Base-by-base conservation (phyloP, 2,329 filamentous ascomycete genomes). In the Shiraia sp. region DNA sequence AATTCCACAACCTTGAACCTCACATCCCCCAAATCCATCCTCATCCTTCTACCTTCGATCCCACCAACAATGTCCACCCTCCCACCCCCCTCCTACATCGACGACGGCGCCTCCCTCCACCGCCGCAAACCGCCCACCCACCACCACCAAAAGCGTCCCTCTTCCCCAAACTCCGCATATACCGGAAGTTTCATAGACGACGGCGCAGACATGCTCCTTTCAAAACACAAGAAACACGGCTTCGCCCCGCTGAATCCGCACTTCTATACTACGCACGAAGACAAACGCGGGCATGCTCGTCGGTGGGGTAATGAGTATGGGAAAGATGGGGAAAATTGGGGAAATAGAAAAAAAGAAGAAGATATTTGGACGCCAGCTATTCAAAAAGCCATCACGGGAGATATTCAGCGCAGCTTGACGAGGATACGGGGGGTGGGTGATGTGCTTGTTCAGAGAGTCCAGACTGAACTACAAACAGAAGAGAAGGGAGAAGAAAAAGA, bases 131-230 rank as follows among this genome's bases (percentile, higher is more conserved):
- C 53, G 13, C 41, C 25, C 14, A 25, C 29, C n/a, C 29, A 38
- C 12, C 9, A 32, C n/a, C n/a, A n/a, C n/a, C n/a, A n/a, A n/a
- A n/a, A n/a, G n/a, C n/a, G n/a, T 12, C 28, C 28, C 12, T 14
- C 44, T 10, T 40, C 51, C 3, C 25, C 32, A 3, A 35, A 35
- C 9, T 56, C 57, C 7, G 25, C 36, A 2, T 61, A 60, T 33
- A 57, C 54, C 3, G 50, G 53, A 13, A 64, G 60, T 41, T 65
- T 49, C 32, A 17, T 65, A 23, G 64, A 67, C 40, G 63, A 66
- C 32, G 53, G 57, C 15, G 51, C 47, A n/a, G 58, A 65, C 36
- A 47, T 61, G 23, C 36, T 51, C 1, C 24, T 34, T 1, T 38
- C 26, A 6, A n/a, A 10, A 7, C 27, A 10, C 3, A 9, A 6